Evolutionary conservation across 148 eudicot species (phyloP).

Genomic region (Fallopia convolvulus): DNA sequence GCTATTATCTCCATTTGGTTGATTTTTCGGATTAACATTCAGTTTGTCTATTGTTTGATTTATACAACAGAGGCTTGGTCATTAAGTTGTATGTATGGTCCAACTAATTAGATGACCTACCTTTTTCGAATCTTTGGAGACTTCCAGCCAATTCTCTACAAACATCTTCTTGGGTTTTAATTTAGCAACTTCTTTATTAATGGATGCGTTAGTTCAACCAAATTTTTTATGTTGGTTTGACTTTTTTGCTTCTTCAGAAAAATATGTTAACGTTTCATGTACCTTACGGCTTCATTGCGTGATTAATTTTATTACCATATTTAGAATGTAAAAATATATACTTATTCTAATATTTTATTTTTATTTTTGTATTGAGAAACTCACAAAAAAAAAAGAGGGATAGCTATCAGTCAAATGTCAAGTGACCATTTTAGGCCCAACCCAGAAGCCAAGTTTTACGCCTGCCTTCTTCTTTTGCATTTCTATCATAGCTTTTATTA

Average conservation of each 20-base stretch:
- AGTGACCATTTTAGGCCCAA: too few species aligned
- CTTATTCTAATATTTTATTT: too few species aligned
- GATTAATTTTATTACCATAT: too few species aligned
- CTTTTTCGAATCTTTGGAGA: not conserved
- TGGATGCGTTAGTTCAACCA: not conserved
- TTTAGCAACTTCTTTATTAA: not conserved
- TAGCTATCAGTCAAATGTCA: too few species aligned
- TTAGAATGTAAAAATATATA: too few species aligned
- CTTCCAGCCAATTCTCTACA: not conserved
- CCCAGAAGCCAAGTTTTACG: too few species aligned
- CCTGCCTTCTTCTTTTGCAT: too few species aligned
- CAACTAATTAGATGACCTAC: slow-evolving; percentile 8
- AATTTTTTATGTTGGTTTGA: not conserved
- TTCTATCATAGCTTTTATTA: too few species aligned
- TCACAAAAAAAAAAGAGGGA: too few species aligned
- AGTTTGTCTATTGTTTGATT: not conserved
- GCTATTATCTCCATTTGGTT: not conserved
- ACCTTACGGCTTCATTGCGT: too few species aligned
- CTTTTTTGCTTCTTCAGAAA: not conserved
- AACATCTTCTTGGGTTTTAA: not conserved
- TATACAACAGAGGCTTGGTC: not conserved
- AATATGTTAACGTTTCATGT: not conserved
- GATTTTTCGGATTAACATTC: not conserved
- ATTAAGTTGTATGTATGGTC: not conserved
- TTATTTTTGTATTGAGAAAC: too few species aligned